Percentiles rank a stretch among this genome's conserved stretches.
These are phyloP conservation scores for Exophiala sp. DNA, from an alignment of 2,329 filamentous ascomycete genomes.

Conservation along the genomic window DNA sequence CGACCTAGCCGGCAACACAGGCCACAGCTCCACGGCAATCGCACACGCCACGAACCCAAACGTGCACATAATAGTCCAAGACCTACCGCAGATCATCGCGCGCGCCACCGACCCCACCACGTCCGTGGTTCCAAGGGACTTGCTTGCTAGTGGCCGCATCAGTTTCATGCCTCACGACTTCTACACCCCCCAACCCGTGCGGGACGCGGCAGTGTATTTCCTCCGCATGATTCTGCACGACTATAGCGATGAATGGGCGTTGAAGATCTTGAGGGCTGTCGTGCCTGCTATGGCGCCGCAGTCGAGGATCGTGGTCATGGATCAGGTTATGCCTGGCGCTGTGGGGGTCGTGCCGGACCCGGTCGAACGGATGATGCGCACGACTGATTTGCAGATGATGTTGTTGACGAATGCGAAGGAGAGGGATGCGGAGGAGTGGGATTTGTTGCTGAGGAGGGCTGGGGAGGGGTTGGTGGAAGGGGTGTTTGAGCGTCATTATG, in stretches of 20 bases:
- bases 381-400: slow-evolving; percentile 46
- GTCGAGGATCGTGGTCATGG: slow-evolving; percentile 21
- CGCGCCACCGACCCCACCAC: slow-evolving; percentile 15
- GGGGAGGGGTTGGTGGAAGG: slow-evolving; percentile 7
- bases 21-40: slow-evolving; percentile 20
- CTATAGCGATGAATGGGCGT: slow-evolving; percentile 27
- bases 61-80: slow-evolving; percentile 23
- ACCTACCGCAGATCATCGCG: slow-evolving; percentile 20
- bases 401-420: slow-evolving; percentile 47
- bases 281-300: slow-evolving; percentile 23
- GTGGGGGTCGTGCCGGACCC: slow-evolving; percentile 9
- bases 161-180: slow-evolving; percentile 30
- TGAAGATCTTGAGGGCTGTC: slow-evolving; percentile 26
- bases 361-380: slow-evolving; percentile 20
- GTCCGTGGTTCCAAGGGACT: slow-evolving; percentile 10
- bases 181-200: slow-evolving; percentile 26
- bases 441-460: slow-evolving; percentile 9
- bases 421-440: slow-evolving; percentile 30
- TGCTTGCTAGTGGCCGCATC: slow-evolving; percentile 16
- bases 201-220: slow-evolving; percentile 28
- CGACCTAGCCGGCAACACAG: slow-evolving; percentile 36
- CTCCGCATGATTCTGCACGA: slow-evolving; percentile 29
- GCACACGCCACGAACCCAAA: slow-evolving; percentile 12
- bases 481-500: slow-evolving; percentile 3
- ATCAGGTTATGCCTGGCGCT: slow-evolving; percentile 16